These are phyloP conservation scores for Ustulina deusta DNA, from an alignment of 2,329 filamentous ascomycete genomes.

Conservation along the genomic window DNA sequence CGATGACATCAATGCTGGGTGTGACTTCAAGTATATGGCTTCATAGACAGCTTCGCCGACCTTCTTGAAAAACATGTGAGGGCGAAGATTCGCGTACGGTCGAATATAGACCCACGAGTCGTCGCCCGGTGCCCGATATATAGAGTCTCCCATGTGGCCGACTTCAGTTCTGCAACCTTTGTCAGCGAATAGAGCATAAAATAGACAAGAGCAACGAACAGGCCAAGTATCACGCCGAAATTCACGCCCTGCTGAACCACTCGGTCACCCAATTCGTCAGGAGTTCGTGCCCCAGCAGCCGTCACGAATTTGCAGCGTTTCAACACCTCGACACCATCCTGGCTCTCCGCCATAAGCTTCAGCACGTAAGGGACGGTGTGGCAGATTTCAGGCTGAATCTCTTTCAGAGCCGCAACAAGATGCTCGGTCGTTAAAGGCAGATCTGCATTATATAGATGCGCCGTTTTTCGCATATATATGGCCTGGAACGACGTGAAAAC, in stretches of 20 bases:
- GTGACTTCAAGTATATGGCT: conserved; percentile 52
- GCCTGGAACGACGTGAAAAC: conserved; percentile 57
- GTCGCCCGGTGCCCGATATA: conserved; percentile 53
- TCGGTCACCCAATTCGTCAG: conserved; percentile 56
- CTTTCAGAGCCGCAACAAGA: conserved; percentile 53
- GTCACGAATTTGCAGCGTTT: conserved; percentile 55
- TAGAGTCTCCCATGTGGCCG: conserved; percentile 57
- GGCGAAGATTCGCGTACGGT: conserved; percentile 53
- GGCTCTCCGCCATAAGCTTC: conserved; percentile 54
- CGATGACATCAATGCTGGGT: conserved; percentile 48
- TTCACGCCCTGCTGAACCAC: conserved; percentile 54
- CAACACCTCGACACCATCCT: conserved; percentile 53
- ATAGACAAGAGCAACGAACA: conserved; percentile 47
- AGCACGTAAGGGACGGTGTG: conserved; percentile 57
- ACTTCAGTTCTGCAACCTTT: conserved; percentile 54
- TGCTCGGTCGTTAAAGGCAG: conserved; percentile 55
- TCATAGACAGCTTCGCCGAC: conserved; percentile 53
- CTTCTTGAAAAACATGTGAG: conserved; percentile 55
- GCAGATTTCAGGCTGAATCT: conserved; percentile 54
- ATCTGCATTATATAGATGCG: conserved; percentile 56
- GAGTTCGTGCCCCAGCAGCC: conserved; percentile 56
- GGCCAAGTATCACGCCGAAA: conserved; percentile 56
- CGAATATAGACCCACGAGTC: conserved; percentile 58
- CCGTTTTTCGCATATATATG: conserved; percentile 58
- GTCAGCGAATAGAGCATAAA: conserved; percentile 29